Evolutionary conservation across 257 asterid species (phyloP), one percentile per base, ranked within the genome.

Genomic region (Leptodermis oblonga): DNA sequence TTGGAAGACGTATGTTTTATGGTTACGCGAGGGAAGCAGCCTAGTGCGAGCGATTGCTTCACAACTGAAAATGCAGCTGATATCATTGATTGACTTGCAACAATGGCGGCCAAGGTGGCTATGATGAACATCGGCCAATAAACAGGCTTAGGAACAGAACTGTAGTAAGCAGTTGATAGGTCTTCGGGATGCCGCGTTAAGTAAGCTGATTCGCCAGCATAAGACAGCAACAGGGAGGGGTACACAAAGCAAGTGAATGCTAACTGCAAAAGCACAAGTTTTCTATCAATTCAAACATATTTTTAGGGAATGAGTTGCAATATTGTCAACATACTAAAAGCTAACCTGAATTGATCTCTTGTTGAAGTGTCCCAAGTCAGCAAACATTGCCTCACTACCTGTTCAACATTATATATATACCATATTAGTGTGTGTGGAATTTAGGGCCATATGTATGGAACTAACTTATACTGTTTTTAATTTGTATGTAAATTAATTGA

Each of bases 1-100:
- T 87, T 81, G 30, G 85, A 82, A 42, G 96, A 89, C 34, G 96
- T 89, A 69, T 89, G 96, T 70, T 80, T 89, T 42, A 89, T 87
- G 71, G 81, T 89, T 62, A 89, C 96, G 4, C 95, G 84, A 0
- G 96, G 96, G 78, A 87, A 89, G 79, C 96, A 89, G 73, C 86
- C 83, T 25, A 82, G 82, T 3, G 92, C 86, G 22, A 82, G 80
- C 17, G 90, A 85, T 67, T 89, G 96, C 85, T 82, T 89, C 25
- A 89, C 82, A 71, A 89, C 84, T n/a, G 94, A 89, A 76, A 89
- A 89, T 52, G 87, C 79, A 41, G 96, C 93, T 37, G 88, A 81
- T 56, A 88, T 85, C 69, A 85, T 82, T 63, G 96, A 83, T 80
- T 85, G 96, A 68, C 96, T 89, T 43, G 79, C 96, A 67, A 89